phyloP scores from a whole-genome alignment of 2,329 filamentous ascomycete species.

The Claviceps arundinis region DNA sequence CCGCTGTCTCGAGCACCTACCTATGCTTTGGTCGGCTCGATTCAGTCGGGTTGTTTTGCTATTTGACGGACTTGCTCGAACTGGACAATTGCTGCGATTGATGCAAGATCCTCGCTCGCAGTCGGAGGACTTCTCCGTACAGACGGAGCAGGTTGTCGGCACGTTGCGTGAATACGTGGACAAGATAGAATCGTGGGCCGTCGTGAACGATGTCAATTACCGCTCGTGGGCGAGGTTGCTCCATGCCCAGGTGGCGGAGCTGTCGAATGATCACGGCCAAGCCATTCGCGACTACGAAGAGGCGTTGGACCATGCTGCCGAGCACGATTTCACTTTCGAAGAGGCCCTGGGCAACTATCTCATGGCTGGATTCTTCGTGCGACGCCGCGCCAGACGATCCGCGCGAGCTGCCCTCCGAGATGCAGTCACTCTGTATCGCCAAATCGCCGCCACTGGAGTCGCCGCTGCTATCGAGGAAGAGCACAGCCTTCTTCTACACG shows the following conservation, averaged over 20 bases:
- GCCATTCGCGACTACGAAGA: slow-evolving; percentile 56
- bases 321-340: slow-evolving; percentile 54
- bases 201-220: slow-evolving; percentile 58
- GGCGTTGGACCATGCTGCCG: slow-evolving; percentile 56
- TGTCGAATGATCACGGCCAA: slow-evolving; percentile 39
- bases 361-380: slow-evolving; percentile 57
- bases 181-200: slow-evolving; percentile 50
- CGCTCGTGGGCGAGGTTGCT: slow-evolving; percentile 54
- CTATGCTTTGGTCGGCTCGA: slow-evolving; percentile 44
- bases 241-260: slow-evolving; percentile 54
- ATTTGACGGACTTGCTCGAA: slow-evolving; percentile 46
- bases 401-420: slow-evolving; percentile 58
- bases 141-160: slow-evolving; percentile 34
- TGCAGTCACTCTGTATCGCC: slow-evolving; percentile 52
- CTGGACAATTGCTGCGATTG: slow-evolving; percentile 36
- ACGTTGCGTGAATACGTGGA: slow-evolving; percentile 42
- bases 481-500: slow-evolving; percentile 53
- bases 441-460: slow-evolving; percentile 56
- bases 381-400: slow-evolving; percentile 50
- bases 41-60: slow-evolving; percentile 44
- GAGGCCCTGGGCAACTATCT: slow-evolving; percentile 62
- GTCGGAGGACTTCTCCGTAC: slow-evolving; percentile 28
- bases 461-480: slow-evolving; percentile 54
- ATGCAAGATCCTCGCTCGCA: slow-evolving; percentile 33
- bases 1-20: slow-evolving; percentile 30